phyloP scores from a whole-genome alignment of 164 flowering plant genomes.

The Stephania yunnanensis region DNA sequence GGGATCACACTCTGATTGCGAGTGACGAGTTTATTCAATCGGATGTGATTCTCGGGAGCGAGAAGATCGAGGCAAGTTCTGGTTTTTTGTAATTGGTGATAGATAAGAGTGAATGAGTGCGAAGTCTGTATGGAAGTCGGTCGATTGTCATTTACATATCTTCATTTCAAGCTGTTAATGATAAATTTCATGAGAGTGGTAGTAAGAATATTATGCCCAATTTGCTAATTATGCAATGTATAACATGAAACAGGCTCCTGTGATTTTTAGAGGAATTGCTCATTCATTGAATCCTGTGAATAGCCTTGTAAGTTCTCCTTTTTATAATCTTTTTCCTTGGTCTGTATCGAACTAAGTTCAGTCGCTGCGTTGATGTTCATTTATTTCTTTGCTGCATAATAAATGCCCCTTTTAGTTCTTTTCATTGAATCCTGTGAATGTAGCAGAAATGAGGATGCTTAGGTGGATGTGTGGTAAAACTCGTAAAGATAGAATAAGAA shows the following conservation, averaged over 20 bases:
- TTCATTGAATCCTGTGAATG: no score
- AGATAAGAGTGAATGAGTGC: neutral
- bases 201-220: neutral
- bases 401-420: neutral
- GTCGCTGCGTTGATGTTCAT: neutral
- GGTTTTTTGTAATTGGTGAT: neutral
- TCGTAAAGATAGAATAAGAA: no score
- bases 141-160: neutral
- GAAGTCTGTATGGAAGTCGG: neutral
- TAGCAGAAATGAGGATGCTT: no score
- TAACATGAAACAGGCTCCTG: slow-evolving; percentile 65
- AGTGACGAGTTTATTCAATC: slow-evolving; percentile 65
- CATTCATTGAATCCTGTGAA: slow-evolving; percentile 79
- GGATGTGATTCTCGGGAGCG: slow-evolving; percentile 53
- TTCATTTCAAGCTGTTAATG: neutral
- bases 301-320: slow-evolving; percentile 48
- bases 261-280: slow-evolving; percentile 85
- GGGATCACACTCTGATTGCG: slow-evolving; percentile 89
- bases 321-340: neutral
- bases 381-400: neutral
- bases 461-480: no score
- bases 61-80: slow-evolving; percentile 41
- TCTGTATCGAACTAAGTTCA: neutral
- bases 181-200: neutral
- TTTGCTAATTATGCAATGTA: slow-evolving; percentile 5